Conservation (phyloP, 352 stramenopile genomes). For the Pythium utonaiense region DNA sequence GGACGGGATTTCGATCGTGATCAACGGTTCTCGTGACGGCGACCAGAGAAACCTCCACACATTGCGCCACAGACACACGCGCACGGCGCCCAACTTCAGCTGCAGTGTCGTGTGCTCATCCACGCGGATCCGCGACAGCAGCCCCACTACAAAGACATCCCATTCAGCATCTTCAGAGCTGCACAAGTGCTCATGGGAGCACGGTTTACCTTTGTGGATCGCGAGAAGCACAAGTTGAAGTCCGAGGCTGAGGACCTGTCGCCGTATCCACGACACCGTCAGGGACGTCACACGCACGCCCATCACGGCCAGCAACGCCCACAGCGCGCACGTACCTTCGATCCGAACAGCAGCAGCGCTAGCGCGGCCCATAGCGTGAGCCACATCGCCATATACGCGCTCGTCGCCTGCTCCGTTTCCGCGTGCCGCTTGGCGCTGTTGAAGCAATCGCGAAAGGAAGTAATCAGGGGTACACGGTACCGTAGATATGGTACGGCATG, state of each 20-base stretch:
- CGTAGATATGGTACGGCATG: constrained; percentile 12
- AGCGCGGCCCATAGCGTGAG: constrained; percentile 2
- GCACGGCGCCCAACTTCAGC: constrained; percentile 31
- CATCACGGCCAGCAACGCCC: background rate
- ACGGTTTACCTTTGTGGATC: constrained; percentile 22
- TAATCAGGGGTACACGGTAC: constrained; percentile 11
- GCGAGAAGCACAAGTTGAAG: constrained; percentile 13
- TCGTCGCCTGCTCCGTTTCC: background rate
- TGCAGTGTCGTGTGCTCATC: constrained; percentile 37
- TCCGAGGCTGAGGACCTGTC: constrained; percentile 6
- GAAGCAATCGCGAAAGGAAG: constrained; percentile 2
- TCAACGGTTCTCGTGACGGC: constrained; percentile 37
- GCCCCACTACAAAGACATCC: constrained; percentile 24
- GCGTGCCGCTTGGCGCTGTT: background rate
- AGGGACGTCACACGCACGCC: background rate
- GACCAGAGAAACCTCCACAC: constrained; percentile 49
- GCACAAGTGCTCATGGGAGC: no score
- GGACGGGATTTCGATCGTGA: constrained; percentile 35
- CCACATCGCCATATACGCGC: constrained; percentile 15
- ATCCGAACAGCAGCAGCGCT: constrained; percentile 17
- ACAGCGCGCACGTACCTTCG: constrained; percentile 8
- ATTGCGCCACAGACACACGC: constrained; percentile 53
- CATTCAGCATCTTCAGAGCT: background rate
- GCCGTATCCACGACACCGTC: background rate
- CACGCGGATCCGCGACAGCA: constrained; percentile 49